Evolutionary conservation across 73 alveolate genomes (phyloP).

Genomic region (Paramecium pentaurelia): DNA sequence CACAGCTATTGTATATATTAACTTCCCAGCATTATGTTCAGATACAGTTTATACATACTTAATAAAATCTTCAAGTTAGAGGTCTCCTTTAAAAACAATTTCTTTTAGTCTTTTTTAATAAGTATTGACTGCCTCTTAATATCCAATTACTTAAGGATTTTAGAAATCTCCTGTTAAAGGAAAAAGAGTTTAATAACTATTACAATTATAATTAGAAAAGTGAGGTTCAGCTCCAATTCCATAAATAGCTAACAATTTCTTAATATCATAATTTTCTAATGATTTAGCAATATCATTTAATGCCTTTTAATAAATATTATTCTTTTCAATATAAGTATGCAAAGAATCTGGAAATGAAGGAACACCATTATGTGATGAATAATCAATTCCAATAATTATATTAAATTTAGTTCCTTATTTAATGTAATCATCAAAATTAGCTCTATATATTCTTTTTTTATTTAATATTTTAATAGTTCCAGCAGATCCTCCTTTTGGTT

Average conservation of each 20-base stretch:
- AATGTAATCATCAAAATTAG: constrained; percentile 79
- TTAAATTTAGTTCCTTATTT: constrained; percentile 77
- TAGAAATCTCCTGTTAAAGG: constrained; percentile 36
- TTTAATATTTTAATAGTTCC: constrained; percentile 50
- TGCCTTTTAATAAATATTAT: neutral
- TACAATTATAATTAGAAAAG: neutral
- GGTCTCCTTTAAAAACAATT: neutral
- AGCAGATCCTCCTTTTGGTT: constrained; percentile 50
- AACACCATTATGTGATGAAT: constrained; percentile 85
- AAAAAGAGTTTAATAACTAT: neutral
- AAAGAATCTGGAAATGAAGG: constrained; percentile 48
- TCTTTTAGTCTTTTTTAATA: neutral
- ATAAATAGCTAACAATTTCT: neutral
- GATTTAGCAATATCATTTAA: neutral
- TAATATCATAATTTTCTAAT: neutral
- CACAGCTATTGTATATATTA: neutral
- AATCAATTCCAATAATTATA: constrained; percentile 82
- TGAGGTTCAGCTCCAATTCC: constrained; percentile 44
- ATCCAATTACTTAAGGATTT: neutral
- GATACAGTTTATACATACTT: neutral
- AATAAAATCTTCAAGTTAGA: neutral
- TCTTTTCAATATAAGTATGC: neutral
- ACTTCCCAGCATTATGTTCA: neutral
- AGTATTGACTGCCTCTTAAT: neutral
- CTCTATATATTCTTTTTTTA: constrained; percentile 11